phyloP scores from a whole-genome alignment of 495 filamentous ascomycete genomes.

The Aspergillus diversus region DNA sequence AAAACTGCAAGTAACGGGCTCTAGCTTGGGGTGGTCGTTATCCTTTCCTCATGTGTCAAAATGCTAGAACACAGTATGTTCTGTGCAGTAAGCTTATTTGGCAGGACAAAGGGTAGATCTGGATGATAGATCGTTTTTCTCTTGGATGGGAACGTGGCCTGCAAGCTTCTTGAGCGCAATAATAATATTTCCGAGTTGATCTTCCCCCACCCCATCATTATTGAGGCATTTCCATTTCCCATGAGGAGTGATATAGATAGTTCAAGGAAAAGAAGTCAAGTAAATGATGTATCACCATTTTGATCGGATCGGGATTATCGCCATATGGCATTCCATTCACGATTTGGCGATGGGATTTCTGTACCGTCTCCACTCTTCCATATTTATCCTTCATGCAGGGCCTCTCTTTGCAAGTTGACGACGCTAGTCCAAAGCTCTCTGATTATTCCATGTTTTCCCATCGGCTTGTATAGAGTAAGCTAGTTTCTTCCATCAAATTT shows the following conservation, averaged over 20 bases:
- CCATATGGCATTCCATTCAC: neutral
- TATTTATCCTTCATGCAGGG: neutral
- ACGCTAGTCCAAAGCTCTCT: neutral
- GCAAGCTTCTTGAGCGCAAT: slow-evolving; percentile 18
- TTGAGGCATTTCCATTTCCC: slow-evolving; percentile 3
- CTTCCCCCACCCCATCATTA: neutral
- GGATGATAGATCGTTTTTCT: slow-evolving; percentile 25
- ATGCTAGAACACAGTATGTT: slow-evolving; percentile 16
- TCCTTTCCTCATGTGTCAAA: slow-evolving; percentile 19
- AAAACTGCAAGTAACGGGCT: slow-evolving; percentile 3
- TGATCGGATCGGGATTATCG: neutral
- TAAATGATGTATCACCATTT: slow-evolving; percentile 3
- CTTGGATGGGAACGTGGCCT: slow-evolving; percentile 26
- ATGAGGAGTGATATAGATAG: neutral
- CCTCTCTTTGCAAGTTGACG: neutral
- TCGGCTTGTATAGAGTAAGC: neutral
- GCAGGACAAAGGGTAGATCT: slow-evolving; percentile 13
- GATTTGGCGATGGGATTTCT: neutral
- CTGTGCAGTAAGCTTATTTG: slow-evolving; percentile 19
- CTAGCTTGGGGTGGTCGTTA: neutral
- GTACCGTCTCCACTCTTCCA: neutral
- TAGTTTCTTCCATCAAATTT: slow-evolving; percentile 12
- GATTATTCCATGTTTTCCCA: neutral
- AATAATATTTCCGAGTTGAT: slow-evolving; percentile 20
- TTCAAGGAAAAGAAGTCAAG: neutral